Conservation (phyloP, 148 eudicot genomes). For the Limonium bicolor region DNA sequence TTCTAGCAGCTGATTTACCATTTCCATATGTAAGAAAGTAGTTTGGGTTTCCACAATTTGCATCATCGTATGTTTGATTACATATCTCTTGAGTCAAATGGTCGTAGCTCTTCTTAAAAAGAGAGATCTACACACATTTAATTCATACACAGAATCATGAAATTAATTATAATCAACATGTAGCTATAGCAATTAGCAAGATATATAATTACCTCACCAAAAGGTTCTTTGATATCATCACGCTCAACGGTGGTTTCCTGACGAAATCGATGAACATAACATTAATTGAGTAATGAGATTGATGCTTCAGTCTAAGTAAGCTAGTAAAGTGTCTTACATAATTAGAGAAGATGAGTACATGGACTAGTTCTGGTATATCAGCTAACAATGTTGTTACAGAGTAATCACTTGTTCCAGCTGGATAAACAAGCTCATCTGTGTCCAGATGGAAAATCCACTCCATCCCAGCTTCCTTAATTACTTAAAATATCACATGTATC, state of each 20-base stretch:
- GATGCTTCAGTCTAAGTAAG: too few species aligned
- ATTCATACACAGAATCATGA: too few species aligned
- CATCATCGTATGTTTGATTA: conserved; percentile 35
- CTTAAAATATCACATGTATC: too few species aligned
- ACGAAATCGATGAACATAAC: conserved; percentile 1
- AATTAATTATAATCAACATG: too few species aligned
- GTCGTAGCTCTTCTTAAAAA: conserved; percentile 73
- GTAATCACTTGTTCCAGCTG: conserved; percentile 53
- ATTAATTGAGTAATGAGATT: too few species aligned
- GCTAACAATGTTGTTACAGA: conserved; percentile 37
- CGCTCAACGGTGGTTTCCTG: conserved; percentile 69
- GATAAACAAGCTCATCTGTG: conserved; percentile 81
- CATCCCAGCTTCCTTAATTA: conserved; percentile 69
- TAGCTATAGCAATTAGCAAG: too few species aligned
- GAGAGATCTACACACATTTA: conserved; percentile 32
- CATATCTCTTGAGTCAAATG: conserved; percentile 46
- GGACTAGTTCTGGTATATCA: conserved; percentile 39
- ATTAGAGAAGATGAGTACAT: conserved; percentile 49
- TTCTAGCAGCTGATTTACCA: conserved; percentile 76
- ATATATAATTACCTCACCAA: conserved; percentile 40
- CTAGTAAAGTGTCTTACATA: conserved; percentile 57
- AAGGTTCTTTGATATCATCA: conserved; percentile 59
- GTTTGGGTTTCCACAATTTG: conserved; percentile 60
- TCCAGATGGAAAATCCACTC: conserved; percentile 87
- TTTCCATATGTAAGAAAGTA: conserved; percentile 75